Conservation (phyloP, 1,139 yeast species). For the Lodderomyces jiufengensis region DNA sequence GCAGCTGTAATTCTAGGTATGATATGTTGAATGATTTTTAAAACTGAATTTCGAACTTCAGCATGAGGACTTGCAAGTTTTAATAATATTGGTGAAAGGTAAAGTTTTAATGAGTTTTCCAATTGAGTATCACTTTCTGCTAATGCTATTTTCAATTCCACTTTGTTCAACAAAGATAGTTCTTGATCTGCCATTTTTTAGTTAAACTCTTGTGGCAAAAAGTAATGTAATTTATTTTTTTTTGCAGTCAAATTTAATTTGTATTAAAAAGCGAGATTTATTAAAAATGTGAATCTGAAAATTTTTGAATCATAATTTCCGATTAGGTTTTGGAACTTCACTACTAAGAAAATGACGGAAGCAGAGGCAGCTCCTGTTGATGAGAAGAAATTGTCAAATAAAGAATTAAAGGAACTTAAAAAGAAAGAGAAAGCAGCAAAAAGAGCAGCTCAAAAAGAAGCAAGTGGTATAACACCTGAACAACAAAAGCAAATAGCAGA, state of each 20-base stretch:
- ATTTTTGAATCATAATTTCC: background rate
- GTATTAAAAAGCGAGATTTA: background rate
- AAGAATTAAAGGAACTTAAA: slow-evolving; percentile 82
- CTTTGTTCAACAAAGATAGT: slow-evolving; percentile 61
- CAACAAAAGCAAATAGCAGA: slow-evolving; percentile 39
- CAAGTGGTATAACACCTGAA: slow-evolving; percentile 46
- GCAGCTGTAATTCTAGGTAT: slow-evolving; percentile 65
- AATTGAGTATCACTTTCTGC: slow-evolving; percentile 68
- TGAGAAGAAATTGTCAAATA: slow-evolving; percentile 52
- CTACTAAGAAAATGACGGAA: slow-evolving; percentile 5
- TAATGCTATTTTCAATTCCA: slow-evolving; percentile 78
- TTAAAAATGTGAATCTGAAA: too few species aligned
- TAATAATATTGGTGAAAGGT: slow-evolving; percentile 72
- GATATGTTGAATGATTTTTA: slow-evolving; percentile 63
- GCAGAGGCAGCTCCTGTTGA: slow-evolving; percentile 7
- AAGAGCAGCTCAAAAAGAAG: slow-evolving; percentile 66
- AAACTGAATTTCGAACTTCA: slow-evolving; percentile 65
- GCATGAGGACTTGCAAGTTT: slow-evolving; percentile 73
- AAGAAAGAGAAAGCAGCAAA: slow-evolving; percentile 89
- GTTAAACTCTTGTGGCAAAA: slow-evolving; percentile 8
- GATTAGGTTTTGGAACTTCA: too few species aligned
- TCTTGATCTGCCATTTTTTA: slow-evolving; percentile 47
- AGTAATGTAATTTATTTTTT: background rate
- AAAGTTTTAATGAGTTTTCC: slow-evolving; percentile 55
- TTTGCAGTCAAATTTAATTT: background rate